These are phyloP conservation scores for Blechomonas ayalai DNA, from an alignment of 208 protist genomes.

Conservation along the genomic window DNA sequence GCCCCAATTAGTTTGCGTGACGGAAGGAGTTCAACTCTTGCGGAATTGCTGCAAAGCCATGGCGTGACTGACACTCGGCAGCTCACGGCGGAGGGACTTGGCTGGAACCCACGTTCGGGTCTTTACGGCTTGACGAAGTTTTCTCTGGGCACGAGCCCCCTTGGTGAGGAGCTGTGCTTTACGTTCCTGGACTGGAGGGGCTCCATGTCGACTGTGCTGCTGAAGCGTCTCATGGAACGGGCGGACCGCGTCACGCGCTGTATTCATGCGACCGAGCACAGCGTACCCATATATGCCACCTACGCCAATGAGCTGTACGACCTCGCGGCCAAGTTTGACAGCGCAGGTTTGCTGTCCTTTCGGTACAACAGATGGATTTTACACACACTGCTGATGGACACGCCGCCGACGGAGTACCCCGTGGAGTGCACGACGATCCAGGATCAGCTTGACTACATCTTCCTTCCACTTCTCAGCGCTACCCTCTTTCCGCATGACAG, in stretches of 20 bases:
- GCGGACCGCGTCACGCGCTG: conserved; percentile 32
- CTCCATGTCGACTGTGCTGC: conserved; percentile 39
- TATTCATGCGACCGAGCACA: conserved; percentile 74
- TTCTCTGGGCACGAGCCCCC: conserved; percentile 20
- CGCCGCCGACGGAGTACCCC: conserved; percentile 24
- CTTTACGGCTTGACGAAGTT: conserved; percentile 15
- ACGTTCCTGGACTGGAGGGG: conserved; percentile 62
- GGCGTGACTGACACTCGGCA: conserved; percentile 43
- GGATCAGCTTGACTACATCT: conserved; percentile 95
- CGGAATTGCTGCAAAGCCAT: conserved; percentile 59
- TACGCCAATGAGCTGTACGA: conserved; percentile 47
- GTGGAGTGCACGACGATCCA: conserved; percentile 80
- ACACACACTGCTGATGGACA: conserved; percentile 82
- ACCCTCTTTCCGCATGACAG: conserved; percentile 76
- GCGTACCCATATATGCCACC: conserved; percentile 72
- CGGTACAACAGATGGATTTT: conserved; percentile 93
- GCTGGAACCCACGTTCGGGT: conserved; percentile 50
- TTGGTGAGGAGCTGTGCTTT: conserved; percentile 78
- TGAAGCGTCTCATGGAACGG: conserved; percentile 45
- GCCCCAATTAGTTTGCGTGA: conserved; percentile 38
- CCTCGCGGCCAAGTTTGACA: conserved; percentile 50
- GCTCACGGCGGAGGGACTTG: conserved; percentile 78
- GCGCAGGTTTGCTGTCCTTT: conserved; percentile 50
- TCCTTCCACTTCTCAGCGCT: conserved; percentile 96
- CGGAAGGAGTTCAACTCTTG: conserved; percentile 58